phyloP scores from a whole-genome alignment of 2,329 filamentous ascomycete species.

The Hypoxylon sp. region DNA sequence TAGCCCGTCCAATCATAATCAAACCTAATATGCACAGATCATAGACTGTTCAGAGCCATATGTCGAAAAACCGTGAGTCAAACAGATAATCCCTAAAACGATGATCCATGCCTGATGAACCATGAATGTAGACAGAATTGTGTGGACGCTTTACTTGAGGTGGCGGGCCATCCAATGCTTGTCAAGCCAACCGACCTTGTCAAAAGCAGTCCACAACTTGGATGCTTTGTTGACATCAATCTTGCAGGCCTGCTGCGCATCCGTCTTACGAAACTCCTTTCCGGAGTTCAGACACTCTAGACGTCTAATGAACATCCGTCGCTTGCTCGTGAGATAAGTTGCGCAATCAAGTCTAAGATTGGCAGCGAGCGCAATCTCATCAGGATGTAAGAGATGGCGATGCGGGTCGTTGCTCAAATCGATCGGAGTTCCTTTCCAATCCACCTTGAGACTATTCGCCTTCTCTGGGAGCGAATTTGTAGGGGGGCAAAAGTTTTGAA shows the following conservation, averaged over 20 bases:
- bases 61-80: slow-evolving; percentile 1
- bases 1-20: slow-evolving; percentile 17
- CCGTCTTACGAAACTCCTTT: slow-evolving; percentile 94
- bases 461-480: slow-evolving; percentile 75
- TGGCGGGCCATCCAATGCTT: slow-evolving; percentile 60
- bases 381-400: slow-evolving; percentile 78
- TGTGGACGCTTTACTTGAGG: slow-evolving; percentile 47
- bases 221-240: slow-evolving; percentile 99
- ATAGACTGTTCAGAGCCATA: slow-evolving; percentile 19
- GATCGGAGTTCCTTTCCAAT: slow-evolving; percentile 87
- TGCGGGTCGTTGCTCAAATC: slow-evolving; percentile 82
- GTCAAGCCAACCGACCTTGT: slow-evolving; percentile 87
- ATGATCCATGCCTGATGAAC: slow-evolving; percentile 48
- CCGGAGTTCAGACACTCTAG: slow-evolving; percentile 76
- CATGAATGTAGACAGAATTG: not conserved
- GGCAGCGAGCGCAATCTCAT: slow-evolving; percentile 83
- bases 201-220: slow-evolving; percentile 90
- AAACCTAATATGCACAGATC: slow-evolving; percentile 29
- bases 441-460: slow-evolving; percentile 81
- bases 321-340: slow-evolving; percentile 92
- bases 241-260: slow-evolving; percentile 96
- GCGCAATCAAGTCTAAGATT: slow-evolving; percentile 87
- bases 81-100: not conserved
- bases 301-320: slow-evolving; percentile 86
- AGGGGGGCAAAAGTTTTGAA: slow-evolving; percentile 82